Conservation (phyloP, 306 rosid species). For the Vigna radiata region DNA sequence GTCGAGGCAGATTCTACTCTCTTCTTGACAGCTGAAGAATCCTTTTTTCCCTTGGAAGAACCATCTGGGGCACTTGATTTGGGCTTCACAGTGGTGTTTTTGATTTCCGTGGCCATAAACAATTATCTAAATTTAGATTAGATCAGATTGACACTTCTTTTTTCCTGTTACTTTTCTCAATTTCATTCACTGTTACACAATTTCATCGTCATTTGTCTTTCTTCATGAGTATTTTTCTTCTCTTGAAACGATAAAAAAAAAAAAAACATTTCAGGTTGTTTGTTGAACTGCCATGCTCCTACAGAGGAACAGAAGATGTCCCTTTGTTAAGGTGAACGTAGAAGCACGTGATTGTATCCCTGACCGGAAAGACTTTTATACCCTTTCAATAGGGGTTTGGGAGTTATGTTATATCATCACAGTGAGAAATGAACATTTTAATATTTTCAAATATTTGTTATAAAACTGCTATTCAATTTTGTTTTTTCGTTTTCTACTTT, state of each 20-base stretch:
- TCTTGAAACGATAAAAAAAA: background rate
- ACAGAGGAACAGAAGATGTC: background rate
- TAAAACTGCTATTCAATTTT: too few species aligned
- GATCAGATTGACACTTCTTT: constrained; percentile 46
- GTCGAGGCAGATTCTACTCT: constrained; percentile 58
- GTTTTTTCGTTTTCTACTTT: too few species aligned
- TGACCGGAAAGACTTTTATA: background rate
- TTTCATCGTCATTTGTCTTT: constrained; percentile 24
- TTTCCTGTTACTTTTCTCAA: background rate
- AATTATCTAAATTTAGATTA: constrained; percentile 31
- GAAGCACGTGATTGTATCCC: background rate
- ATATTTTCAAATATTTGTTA: too few species aligned
- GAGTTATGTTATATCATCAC: too few species aligned
- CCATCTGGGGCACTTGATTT: constrained; percentile 63
- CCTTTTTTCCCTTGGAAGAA: constrained; percentile 60
- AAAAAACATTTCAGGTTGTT: constrained; percentile 14
- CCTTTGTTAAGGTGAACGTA: background rate
- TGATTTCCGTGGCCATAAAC: constrained; percentile 62
- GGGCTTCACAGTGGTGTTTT: constrained; percentile 51
- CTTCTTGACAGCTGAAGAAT: constrained; percentile 52
- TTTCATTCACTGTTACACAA: constrained; percentile 4
- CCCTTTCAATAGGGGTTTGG: background rate
- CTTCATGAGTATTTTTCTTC: constrained; percentile 1
- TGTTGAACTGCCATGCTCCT: constrained; percentile 15
- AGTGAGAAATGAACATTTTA: too few species aligned